phyloP scores from a whole-genome alignment of 1,284 basidiomycete genomes.

The Entoloma clypeatum region DNA sequence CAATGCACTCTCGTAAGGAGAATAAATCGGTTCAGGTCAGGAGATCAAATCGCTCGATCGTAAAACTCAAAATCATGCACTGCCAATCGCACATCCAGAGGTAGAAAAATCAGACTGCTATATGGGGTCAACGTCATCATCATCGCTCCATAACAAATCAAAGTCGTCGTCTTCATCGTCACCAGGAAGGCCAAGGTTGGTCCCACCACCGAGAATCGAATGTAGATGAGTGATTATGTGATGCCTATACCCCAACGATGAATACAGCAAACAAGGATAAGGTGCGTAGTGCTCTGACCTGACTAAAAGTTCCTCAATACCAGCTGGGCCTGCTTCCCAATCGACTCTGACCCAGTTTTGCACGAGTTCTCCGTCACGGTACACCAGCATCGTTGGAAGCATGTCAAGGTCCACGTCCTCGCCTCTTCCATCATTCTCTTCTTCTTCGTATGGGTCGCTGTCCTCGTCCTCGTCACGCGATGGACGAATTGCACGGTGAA shows the following conservation, averaged over 20 bases:
- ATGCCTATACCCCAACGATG: conserved; percentile 32
- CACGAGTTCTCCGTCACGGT: conserved; percentile 76
- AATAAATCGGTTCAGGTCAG: no score
- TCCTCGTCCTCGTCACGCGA: conserved; percentile 40
- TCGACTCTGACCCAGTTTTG: conserved; percentile 84
- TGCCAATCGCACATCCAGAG: background rate
- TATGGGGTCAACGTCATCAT: conserved; percentile 26
- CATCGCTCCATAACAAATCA: conserved; percentile 38
- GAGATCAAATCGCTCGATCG: no score
- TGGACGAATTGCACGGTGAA: conserved; percentile 15
- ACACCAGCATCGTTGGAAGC: conserved; percentile 79
- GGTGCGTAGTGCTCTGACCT: conserved; percentile 45
- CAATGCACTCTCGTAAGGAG: no score
- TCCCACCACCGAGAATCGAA: conserved; percentile 22
- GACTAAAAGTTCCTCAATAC: conserved; percentile 63
- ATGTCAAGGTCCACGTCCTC: conserved; percentile 73
- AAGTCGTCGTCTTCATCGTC: conserved; percentile 44
- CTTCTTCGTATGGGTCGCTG: conserved; percentile 43
- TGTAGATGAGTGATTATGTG: conserved; percentile 38
- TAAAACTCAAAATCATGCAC: background rate
- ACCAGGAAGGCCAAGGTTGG: conserved; percentile 38
- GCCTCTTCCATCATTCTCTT: conserved; percentile 38
- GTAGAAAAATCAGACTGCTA: background rate
- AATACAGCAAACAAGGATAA: background rate
- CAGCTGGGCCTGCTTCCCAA: conserved; percentile 69